Percentiles rank a stretch among this genome's conserved stretches.
phyloP scores from a whole-genome alignment of 2,329 filamentous ascomycete genomes.

The Hypoxylon sp. region DNA sequence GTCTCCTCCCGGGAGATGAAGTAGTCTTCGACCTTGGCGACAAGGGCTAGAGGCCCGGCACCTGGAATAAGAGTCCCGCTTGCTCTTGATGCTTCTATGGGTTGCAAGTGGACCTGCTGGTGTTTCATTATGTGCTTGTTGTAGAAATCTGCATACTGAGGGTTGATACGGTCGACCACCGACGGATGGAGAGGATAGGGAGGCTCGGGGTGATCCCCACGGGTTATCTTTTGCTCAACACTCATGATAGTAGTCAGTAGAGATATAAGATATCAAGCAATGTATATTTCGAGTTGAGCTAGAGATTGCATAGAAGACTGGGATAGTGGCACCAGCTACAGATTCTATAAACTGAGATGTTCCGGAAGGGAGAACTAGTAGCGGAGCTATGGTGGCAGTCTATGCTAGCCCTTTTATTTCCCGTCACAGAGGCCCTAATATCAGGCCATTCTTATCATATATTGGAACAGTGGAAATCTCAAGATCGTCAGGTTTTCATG shows the following conservation, averaged over 20 bases:
- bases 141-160: conserved; percentile 68
- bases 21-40: conserved; percentile 64
- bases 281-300: conserved; percentile 5
- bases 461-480: conserved; percentile 7
- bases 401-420: conserved; percentile 7
- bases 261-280: background rate
- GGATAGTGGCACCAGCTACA: background rate
- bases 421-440: background rate
- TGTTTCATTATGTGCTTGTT: conserved; percentile 65
- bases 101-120: conserved; percentile 69
- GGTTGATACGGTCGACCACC: conserved; percentile 61
- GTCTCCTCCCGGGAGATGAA: conserved; percentile 61
- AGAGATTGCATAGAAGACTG: conserved; percentile 6
- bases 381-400: background rate
- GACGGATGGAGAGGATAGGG: conserved; percentile 65
- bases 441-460: conserved; percentile 11
- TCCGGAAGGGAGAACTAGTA: background rate
- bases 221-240: conserved; percentile 29
- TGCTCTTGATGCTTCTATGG: conserved; percentile 65
- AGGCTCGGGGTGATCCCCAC: conserved; percentile 36
- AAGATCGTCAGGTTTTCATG: conserved; percentile 30
- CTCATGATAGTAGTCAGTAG: conserved; percentile 31
- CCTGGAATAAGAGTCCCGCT: conserved; percentile 68
- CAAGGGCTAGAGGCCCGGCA: conserved; percentile 63
- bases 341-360: background rate